Percentiles rank a stretch among this genome's conserved stretches.
These are phyloP conservation scores for Aspergillus nomiae DNA, from an alignment of 2,329 filamentous ascomycete genomes.

Conservation along the genomic window DNA sequence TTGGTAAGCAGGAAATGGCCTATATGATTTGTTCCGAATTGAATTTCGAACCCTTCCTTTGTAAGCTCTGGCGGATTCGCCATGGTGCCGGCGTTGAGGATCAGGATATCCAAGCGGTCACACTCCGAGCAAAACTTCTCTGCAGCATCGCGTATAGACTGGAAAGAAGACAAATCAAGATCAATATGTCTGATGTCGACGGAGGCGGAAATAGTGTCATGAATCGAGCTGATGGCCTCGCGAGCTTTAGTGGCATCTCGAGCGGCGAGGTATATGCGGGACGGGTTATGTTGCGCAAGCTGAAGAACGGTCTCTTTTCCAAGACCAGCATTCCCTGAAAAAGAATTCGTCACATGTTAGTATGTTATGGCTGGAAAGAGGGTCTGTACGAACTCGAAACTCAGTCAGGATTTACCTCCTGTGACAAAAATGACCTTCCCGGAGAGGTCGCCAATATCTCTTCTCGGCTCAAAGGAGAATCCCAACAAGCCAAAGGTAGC, in stretches of 20 bases:
- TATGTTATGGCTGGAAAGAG: not conserved
- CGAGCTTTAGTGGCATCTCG: conserved; percentile 48
- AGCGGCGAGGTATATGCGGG: conserved; percentile 58
- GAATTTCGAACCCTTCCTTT: conserved; percentile 46
- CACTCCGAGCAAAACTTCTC: conserved; percentile 42
- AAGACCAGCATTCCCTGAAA: conserved; percentile 47
- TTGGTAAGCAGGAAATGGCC: conserved; percentile 50
- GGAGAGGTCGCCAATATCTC: conserved; percentile 48
- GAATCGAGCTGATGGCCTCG: conserved; percentile 47
- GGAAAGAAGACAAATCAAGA: conserved; percentile 55
- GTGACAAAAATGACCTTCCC: conserved; percentile 56
- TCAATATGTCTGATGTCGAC: conserved; percentile 48
- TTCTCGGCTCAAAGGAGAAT: conserved; percentile 44
- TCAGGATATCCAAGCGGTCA: conserved; percentile 47
- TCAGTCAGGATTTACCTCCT: conserved; percentile 43
- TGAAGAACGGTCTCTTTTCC: conserved; percentile 51
- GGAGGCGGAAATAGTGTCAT: conserved; percentile 32
- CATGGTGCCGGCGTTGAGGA: conserved; percentile 53
- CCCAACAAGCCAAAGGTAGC: conserved; percentile 36
- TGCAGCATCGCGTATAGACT: conserved; percentile 50
- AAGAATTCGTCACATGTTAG: conserved; percentile 1
- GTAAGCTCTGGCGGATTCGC: conserved; percentile 41
- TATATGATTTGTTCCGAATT: conserved; percentile 51
- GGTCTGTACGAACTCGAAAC: not conserved
- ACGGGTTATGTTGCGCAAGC: conserved; percentile 54